These are phyloP conservation scores for Cystofilobasidium ferigula DNA, from an alignment of 768 basidiomycete species.

Conservation along the genomic window DNA sequence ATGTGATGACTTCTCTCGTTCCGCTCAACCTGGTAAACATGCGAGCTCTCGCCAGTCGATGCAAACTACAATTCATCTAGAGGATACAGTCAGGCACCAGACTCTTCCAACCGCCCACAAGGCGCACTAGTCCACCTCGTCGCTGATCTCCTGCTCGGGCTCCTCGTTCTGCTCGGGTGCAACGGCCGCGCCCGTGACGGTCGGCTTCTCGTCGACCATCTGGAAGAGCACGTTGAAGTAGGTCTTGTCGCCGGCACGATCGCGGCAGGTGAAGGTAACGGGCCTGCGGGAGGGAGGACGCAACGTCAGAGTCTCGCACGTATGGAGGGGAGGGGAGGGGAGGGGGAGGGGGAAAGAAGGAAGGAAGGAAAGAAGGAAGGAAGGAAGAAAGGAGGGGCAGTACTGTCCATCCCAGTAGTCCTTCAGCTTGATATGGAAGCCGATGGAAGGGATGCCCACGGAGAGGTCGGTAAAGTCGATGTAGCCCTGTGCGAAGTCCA, in stretches of 20 bases:
- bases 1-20: no score
- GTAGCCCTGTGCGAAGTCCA: slow-evolving; percentile 24
- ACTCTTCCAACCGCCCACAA: no score
- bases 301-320: not conserved
- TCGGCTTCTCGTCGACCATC: slow-evolving; percentile 7
- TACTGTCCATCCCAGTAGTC: slow-evolving; percentile 26
- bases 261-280: slow-evolving; percentile 22
- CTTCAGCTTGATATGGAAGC: slow-evolving; percentile 22
- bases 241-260: slow-evolving; percentile 12
- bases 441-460: slow-evolving; percentile 17
- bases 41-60: no score
- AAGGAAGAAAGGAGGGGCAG: not conserved
- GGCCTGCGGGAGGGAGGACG: not conserved
- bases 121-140: slow-evolving; percentile 10
- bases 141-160: not conserved
- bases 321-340: no score
- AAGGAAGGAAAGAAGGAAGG: not conserved
- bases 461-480: slow-evolving; percentile 24
- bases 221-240: slow-evolving; percentile 23
- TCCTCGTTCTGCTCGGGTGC: not conserved
- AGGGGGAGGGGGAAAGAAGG: no score
- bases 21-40: no score
- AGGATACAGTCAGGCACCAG: no score
- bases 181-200: not conserved
- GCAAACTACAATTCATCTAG: no score